Conservation (phyloP, 2,329 filamentous ascomycete genomes). For the Geosmithia morbida region DNA sequence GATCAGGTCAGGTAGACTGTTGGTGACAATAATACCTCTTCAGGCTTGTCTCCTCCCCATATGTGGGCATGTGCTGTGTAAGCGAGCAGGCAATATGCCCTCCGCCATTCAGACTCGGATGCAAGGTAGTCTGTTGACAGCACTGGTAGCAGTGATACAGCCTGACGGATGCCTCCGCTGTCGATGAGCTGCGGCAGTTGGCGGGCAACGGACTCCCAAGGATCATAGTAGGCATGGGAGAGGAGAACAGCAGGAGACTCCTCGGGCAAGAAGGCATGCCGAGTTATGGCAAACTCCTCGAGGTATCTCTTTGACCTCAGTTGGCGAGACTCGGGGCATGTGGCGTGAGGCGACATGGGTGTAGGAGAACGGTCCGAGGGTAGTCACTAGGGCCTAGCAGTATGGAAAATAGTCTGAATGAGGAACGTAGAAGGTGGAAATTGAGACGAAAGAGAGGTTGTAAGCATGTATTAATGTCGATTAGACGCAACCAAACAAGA, state of each 20-base stretch:
- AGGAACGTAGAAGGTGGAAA: not conserved
- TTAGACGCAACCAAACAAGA: no score
- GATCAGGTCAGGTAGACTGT: not conserved
- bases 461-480: no score
- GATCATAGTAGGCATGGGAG: slow-evolving; percentile 57
- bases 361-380: not conserved
- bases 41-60: slow-evolving; percentile 68
- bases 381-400: not conserved
- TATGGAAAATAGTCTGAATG: not conserved
- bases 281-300: slow-evolving; percentile 21
- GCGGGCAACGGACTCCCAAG: slow-evolving; percentile 61
- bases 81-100: slow-evolving; percentile 65
- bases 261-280: slow-evolving; percentile 65
- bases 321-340: slow-evolving; percentile 8
- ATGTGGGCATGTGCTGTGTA: slow-evolving; percentile 80
- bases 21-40: slow-evolving; percentile 37
- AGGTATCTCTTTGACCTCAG: slow-evolving; percentile 12
- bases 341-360: slow-evolving; percentile 27
- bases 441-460: no score
- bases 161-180: slow-evolving; percentile 44
- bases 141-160: slow-evolving; percentile 52
- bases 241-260: slow-evolving; percentile 51
- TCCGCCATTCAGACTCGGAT: slow-evolving; percentile 59
- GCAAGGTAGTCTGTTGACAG: slow-evolving; percentile 51
- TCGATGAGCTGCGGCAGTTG: slow-evolving; percentile 56